These are phyloP conservation scores for Phytopythium vexans DNA, from an alignment of 352 stramenopile species.

Conservation along the genomic window DNA sequence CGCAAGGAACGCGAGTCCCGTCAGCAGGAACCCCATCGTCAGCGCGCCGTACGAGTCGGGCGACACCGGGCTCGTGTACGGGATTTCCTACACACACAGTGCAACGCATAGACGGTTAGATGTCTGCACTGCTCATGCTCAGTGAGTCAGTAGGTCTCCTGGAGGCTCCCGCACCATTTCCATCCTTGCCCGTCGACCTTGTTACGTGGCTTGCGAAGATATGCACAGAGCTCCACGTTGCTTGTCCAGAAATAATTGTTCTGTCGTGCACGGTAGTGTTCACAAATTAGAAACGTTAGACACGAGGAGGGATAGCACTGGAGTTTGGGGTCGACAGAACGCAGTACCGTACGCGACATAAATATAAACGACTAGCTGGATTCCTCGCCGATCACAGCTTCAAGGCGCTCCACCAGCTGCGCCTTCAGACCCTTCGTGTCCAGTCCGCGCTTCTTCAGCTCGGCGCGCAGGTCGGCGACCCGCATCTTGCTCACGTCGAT, in stretches of 20 bases:
- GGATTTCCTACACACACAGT: constrained; percentile 52
- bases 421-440: constrained; percentile 73
- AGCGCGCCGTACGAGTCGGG: constrained; percentile 69
- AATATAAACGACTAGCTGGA: constrained; percentile 19
- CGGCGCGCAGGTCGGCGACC: constrained; percentile 54
- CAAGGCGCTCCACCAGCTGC: constrained; percentile 55
- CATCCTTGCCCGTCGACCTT: constrained; percentile 18
- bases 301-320: neutral
- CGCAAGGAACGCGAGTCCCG: constrained; percentile 76
- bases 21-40: constrained; percentile 49
- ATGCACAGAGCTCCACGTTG: constrained; percentile 22
- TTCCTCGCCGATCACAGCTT: constrained; percentile 37
- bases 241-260: constrained; percentile 2
- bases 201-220: constrained; percentile 15
- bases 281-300: neutral
- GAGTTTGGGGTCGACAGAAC: neutral
- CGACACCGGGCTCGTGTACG: constrained; percentile 76
- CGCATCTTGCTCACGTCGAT: constrained; percentile 46
- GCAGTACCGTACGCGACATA: constrained; percentile 3
- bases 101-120: neutral
- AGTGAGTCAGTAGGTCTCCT: neutral
- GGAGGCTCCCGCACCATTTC: constrained; percentile 31
- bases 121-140: neutral
- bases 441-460: constrained; percentile 69
- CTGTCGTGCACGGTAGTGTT: neutral